Conservation (phyloP, 2,329 filamentous ascomycete genomes). For the Alternaria postmessia region DNA sequence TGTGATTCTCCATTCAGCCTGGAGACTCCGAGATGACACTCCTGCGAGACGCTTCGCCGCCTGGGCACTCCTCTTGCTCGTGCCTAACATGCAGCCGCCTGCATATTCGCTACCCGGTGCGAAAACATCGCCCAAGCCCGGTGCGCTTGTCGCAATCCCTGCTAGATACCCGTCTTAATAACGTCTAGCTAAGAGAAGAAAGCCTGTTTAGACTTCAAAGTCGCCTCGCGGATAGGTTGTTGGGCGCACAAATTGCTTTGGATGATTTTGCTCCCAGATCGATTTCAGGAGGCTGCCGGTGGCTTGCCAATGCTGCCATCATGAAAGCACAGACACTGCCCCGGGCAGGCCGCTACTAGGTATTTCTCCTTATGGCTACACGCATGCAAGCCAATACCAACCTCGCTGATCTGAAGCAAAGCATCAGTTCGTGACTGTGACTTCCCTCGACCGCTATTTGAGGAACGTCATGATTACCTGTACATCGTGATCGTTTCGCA, state of each 20-base stretch:
- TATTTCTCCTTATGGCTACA: conserved; percentile 16
- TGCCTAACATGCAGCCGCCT: conserved; percentile 16
- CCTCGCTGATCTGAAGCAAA: conserved; percentile 1
- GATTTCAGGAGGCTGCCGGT: conserved; percentile 17
- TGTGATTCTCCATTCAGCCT: conserved; percentile 23
- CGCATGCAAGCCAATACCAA: conserved; percentile 12
- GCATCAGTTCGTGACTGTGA: not conserved
- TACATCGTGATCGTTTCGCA: not conserved
- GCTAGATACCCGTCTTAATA: conserved; percentile 11
- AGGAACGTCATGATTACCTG: conserved; percentile 5
- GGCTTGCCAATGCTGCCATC: conserved; percentile 18
- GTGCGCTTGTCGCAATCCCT: conserved; percentile 4
- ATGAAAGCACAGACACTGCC: conserved; percentile 15
- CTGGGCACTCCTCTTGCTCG: conserved; percentile 22
- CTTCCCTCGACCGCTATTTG: not conserved
- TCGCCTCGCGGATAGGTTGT: not conserved
- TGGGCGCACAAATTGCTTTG: conserved; percentile 5
- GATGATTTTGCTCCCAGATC: conserved; percentile 5
- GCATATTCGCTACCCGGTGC: conserved; percentile 12
- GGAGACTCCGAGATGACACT: conserved; percentile 15
- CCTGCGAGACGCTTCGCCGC: conserved; percentile 8
- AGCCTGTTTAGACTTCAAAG: conserved; percentile 6
- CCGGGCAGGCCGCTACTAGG: conserved; percentile 9
- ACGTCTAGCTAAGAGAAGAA: conserved; percentile 1
- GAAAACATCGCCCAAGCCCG: conserved; percentile 10